Base-by-base conservation (phyloP, 345 rosid genomes). In the Limnanthes douglasii region DNA sequence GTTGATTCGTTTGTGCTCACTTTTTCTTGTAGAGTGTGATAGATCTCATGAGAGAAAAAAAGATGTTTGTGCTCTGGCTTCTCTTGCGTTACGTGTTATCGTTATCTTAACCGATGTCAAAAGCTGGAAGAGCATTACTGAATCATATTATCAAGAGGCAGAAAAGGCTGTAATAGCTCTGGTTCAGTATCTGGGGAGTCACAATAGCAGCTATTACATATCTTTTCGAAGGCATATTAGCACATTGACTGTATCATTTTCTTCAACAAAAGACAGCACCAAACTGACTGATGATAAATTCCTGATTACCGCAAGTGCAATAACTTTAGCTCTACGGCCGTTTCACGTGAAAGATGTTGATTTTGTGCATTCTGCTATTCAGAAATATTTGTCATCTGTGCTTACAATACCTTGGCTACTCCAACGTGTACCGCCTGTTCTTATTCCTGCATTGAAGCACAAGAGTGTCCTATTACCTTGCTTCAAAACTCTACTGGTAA, bases 251-350 rank as follows among this genome's bases (percentile, higher is more conserved):
- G 36, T 48, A 47, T 41, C 43, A 8, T 41, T 16, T 40, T 28
- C 48, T 32, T 21, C 54, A 10, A 60, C 46, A 35, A 10, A 37
- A 28, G 71, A 34, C 33, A 51, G 10, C 47, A n/a, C 51, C 40
- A 51, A 29, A 18, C 71, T 52, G 38, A 53, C 59, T 1, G 95
- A 76, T 60, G 81, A 76, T 50, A 70, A 54, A 46, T 70, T 88
- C 43, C 47, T 83, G 69, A 70, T 83, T 40, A 83, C 72, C 22
- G 83, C 93, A 20, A 74, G 77, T 68, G 78, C 75, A 26, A 45
- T 88, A 42, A 79, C 92, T 15, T 59, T 83, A 60, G 86, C 86
- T 34, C 49, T 88, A 43, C 74, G 97, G 38, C 94, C 97, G 44
- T 76, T 83, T 56, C 84, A 70, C 22, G 39, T 41, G 31, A 57